Evolutionary conservation across 2,329 filamentous ascomycete genomes (phyloP).

Genomic region (Penicillium janthinellum): DNA sequence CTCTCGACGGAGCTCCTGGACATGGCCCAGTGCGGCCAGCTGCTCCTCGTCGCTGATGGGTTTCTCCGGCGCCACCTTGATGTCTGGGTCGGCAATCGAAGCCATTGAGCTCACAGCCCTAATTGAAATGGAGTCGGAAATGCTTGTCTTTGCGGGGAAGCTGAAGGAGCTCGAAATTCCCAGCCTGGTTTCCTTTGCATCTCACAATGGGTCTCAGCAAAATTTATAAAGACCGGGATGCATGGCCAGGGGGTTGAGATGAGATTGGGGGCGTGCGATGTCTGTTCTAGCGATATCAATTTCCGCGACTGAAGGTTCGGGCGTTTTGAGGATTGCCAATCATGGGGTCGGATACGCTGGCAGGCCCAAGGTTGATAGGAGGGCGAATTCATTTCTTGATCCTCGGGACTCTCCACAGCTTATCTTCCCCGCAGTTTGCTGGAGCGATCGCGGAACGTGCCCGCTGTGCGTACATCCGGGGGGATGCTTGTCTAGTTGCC

Average conservation of each 20-base stretch:
- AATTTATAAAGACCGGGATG: not conserved
- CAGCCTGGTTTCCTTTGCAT: not conserved
- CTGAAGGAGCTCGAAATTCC: not conserved
- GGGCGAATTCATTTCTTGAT: not conserved
- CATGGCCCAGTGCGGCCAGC: conserved; percentile 24
- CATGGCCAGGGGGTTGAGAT: not conserved
- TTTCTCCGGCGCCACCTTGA: conserved; percentile 18
- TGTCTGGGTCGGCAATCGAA: conserved; percentile 1
- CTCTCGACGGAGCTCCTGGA: conserved; percentile 35
- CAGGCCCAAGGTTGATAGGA: not conserved
- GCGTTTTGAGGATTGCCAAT: not conserved
- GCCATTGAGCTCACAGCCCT: conserved; percentile 9
- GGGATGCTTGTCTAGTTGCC: no score
- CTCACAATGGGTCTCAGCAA: not conserved
- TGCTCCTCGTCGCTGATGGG: conserved; percentile 25
- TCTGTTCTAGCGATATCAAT: not conserved
- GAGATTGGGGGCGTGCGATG: not conserved
- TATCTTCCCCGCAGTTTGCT: not conserved
- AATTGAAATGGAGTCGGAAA: not conserved
- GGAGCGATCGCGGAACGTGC: not conserved
- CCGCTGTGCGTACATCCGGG: not conserved
- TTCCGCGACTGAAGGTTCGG: not conserved
- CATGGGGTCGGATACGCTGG: not conserved
- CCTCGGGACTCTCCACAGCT: not conserved
- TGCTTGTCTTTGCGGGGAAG: not conserved